Percentiles rank a stretch among this genome's conserved stretches.
phyloP scores from a whole-genome alignment of 345 rosid species.

The Pelargonium nanum region DNA sequence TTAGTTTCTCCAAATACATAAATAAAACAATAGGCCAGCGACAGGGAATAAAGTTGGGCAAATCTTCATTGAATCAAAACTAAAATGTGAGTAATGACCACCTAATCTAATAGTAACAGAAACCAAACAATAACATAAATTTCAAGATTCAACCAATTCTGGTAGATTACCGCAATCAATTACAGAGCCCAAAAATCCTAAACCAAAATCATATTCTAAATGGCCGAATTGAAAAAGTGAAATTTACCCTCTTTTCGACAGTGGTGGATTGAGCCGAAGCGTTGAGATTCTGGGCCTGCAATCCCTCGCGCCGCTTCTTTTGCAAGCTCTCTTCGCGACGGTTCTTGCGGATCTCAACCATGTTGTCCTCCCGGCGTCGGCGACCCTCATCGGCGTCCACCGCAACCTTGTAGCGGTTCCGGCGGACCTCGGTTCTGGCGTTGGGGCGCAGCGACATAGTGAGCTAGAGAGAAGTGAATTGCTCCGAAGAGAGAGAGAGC shows the following conservation, averaged over 20 bases:
- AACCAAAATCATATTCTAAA: constrained; percentile 3
- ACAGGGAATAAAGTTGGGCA: too few species aligned
- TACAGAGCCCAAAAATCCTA: constrained; percentile 4
- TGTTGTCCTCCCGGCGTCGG: constrained; percentile 76
- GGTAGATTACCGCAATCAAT: too few species aligned
- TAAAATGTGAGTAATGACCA: too few species aligned
- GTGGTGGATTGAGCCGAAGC: constrained; percentile 33
- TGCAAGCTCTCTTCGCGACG: constrained; percentile 76
- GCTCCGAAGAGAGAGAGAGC: neutral
- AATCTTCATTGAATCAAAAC: too few species aligned
- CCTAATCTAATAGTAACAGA: too few species aligned
- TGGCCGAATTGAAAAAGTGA: neutral
- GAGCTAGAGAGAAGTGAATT: too few species aligned
- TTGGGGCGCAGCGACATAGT: constrained; percentile 66
- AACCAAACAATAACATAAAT: too few species aligned
- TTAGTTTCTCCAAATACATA: too few species aligned
- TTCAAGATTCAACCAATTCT: too few species aligned
- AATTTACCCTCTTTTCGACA: constrained; percentile 52
- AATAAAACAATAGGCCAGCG: too few species aligned
- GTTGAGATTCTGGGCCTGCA: constrained; percentile 41
- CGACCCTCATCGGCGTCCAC: constrained; percentile 83
- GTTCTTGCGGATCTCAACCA: constrained; percentile 92
- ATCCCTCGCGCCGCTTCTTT: constrained; percentile 81
- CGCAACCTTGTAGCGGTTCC: constrained; percentile 70
- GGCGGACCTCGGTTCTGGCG: constrained; percentile 64